phyloP scores from a whole-genome alignment of 202 grass and related monocot genomes.

The Hordeum pubiflorum region DNA sequence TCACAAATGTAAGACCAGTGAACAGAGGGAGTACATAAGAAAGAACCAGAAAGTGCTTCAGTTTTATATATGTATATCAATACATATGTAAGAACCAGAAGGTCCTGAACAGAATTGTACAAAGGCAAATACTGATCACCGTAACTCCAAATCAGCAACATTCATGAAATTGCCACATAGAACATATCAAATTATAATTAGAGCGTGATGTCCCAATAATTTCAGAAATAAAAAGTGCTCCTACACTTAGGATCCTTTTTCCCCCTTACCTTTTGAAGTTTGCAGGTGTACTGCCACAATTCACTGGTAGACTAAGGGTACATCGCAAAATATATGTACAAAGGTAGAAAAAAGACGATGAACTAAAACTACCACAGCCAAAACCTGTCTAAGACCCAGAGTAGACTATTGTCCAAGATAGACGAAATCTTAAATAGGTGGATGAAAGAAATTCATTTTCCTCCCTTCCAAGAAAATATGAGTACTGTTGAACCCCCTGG shows the following conservation, averaged over 20 bases:
- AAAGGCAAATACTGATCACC: not conserved
- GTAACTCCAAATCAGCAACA: not conserved
- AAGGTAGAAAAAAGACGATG: not conserved
- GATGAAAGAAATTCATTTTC: too few species aligned
- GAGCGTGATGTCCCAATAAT: not conserved
- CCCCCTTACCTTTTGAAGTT: not conserved
- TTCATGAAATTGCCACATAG: not conserved
- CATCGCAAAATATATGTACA: not conserved
- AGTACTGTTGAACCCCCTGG: not conserved
- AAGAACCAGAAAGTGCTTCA: too few species aligned
- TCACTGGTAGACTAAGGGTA: not conserved
- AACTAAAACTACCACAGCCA: not conserved
- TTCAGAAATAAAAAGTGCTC: not conserved
- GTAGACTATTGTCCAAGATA: too few species aligned
- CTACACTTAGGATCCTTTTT: not conserved
- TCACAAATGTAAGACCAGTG: too few species aligned
- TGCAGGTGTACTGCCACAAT: not conserved
- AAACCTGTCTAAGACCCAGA: not conserved
- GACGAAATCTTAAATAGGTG: too few species aligned
- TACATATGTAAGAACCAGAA: not conserved
- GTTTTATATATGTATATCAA: too few species aligned
- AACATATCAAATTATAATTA: not conserved
- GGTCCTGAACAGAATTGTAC: not conserved
- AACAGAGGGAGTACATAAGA: too few species aligned
- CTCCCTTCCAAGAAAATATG: too few species aligned